These are phyloP conservation scores for Solanum hybrid DNA, from an alignment of 305 asterid species.

Conservation along the genomic window DNA sequence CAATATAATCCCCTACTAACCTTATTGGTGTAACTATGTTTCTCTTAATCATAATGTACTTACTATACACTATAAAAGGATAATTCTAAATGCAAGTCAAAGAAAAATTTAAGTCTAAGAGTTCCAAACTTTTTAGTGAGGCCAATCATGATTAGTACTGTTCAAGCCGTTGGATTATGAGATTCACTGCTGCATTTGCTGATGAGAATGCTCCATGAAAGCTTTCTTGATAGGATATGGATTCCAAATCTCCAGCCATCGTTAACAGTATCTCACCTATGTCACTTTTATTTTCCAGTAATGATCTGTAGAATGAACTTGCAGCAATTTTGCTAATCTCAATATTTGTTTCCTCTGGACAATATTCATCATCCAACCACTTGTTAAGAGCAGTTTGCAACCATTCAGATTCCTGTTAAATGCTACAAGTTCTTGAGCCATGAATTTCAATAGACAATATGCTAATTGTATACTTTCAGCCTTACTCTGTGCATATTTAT, in stretches of 20 bases:
- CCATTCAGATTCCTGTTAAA: conserved; percentile 76
- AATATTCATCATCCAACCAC: conserved; percentile 94
- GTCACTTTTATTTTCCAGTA: conserved; percentile 50
- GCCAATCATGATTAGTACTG: conserved; percentile 18
- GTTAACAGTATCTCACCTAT: conserved; percentile 73
- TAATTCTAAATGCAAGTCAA: neutral
- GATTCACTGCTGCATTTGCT: conserved; percentile 85
- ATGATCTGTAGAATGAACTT: conserved; percentile 50
- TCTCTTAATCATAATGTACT: neutral
- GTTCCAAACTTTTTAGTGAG: neutral
- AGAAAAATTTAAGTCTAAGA: neutral
- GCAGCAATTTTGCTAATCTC: conserved; percentile 78
- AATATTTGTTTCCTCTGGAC: conserved; percentile 75
- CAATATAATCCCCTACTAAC: neutral
- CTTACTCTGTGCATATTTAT: neutral
- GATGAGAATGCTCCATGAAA: conserved; percentile 94
- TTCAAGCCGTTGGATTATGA: conserved; percentile 54
- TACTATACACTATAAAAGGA: neutral
- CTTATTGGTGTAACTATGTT: neutral
- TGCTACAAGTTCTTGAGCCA: neutral
- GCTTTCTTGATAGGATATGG: conserved; percentile 89
- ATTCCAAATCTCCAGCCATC: conserved; percentile 68
- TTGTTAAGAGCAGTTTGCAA: conserved; percentile 58
- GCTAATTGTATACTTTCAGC: neutral
- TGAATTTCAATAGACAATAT: neutral